Evolutionary conservation across 768 basidiomycete species (phyloP).

Genomic region (Kwoniella sp.): DNA sequence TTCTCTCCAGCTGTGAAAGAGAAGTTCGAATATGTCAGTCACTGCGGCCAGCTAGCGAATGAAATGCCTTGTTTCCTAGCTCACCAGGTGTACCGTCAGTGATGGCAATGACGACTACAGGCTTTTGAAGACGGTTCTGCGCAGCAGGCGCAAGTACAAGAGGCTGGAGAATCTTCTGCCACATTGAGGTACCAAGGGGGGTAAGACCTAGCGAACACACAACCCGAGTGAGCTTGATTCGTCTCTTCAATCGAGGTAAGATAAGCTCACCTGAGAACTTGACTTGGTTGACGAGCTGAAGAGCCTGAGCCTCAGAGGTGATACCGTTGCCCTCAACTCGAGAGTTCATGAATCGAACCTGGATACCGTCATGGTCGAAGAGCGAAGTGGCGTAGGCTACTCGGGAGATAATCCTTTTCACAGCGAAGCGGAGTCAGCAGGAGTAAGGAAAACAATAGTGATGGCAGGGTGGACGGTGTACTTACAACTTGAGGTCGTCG

Average conservation of each 20-base stretch:
- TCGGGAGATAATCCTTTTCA: slow-evolving; percentile 48
- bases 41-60: background rate
- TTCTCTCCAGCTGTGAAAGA: slow-evolving; percentile 40
- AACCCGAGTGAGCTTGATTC: background rate
- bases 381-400: slow-evolving; percentile 57
- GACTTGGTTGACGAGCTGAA: slow-evolving; percentile 55
- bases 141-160: slow-evolving; percentile 57
- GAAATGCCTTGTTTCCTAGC: background rate
- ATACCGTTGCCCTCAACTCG: slow-evolving; percentile 57
- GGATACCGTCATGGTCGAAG: slow-evolving; percentile 59
- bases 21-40: slow-evolving; percentile 6
- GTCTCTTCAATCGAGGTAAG: background rate
- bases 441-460: background rate
- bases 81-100: slow-evolving; percentile 45
- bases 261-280: slow-evolving; percentile 55
- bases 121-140: slow-evolving; percentile 55
- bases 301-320: slow-evolving; percentile 51
- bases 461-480: slow-evolving; percentile 1
- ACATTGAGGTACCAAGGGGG: slow-evolving; percentile 57
- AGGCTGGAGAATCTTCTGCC: slow-evolving; percentile 58
- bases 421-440: too few species aligned
- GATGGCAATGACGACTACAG: slow-evolving; percentile 56
- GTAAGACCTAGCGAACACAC: slow-evolving; percentile 52
- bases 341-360: slow-evolving; percentile 58
- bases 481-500: slow-evolving; percentile 58